Conservation (phyloP, 163 green algal species). For the Scenedesmus sp. region DNA sequence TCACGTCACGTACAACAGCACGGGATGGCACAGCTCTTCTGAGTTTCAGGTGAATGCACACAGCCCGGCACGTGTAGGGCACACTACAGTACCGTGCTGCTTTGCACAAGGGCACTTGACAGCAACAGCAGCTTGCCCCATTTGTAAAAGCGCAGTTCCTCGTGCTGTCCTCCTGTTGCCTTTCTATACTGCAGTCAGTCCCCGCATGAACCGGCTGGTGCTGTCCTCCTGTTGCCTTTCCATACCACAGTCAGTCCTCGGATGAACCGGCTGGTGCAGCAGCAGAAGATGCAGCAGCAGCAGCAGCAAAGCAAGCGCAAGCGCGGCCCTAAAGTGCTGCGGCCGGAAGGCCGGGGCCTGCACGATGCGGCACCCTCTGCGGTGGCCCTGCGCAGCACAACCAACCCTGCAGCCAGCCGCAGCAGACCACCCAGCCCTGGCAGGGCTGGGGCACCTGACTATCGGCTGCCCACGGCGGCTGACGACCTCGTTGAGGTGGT, state of each 20-base stretch:
- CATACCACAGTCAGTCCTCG: conserved; percentile 3
- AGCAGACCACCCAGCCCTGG: background rate
- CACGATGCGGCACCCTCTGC: background rate
- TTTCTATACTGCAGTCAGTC: background rate
- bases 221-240: background rate
- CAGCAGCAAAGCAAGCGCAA: background rate
- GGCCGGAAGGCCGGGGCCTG: background rate
- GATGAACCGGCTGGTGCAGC: conserved; percentile 11
- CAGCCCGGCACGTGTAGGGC: no score
- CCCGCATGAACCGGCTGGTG: background rate
- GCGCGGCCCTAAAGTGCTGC: conserved; percentile 5
- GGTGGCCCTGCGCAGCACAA: background rate
- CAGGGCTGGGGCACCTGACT: background rate
- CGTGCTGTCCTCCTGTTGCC: no score
- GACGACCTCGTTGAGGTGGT: conserved; percentile 27
- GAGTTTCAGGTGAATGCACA: no score
- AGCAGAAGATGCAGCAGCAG: conserved; percentile 22
- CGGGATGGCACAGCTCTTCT: no score
- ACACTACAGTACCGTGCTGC: no score
- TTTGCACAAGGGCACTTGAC: no score
- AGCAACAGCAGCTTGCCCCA: no score
- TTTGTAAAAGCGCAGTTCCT: no score
- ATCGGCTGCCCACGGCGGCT: background rate
- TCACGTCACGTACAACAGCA: no score
- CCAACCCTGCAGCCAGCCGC: background rate